Conservation (phyloP, 768 basidiomycete genomes). For the Phallus indusiatus region DNA sequence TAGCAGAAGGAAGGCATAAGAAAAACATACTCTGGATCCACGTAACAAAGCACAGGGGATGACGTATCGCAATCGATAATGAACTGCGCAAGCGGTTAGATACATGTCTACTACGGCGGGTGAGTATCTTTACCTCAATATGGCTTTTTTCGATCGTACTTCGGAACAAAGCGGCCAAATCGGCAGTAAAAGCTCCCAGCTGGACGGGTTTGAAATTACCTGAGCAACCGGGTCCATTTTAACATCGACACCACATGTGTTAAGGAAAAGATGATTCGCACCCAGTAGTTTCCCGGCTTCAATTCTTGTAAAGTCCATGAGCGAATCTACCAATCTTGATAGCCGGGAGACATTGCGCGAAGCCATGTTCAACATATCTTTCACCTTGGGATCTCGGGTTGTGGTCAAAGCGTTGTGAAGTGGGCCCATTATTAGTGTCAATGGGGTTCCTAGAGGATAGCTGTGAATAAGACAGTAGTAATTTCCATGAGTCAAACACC, state of each 20-base stretch:
- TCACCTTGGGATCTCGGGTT: slow-evolving; percentile 13
- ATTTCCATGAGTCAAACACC: not conserved
- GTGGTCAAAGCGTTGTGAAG: slow-evolving; percentile 14
- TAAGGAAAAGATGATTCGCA: not conserved
- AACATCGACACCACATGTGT: not conserved
- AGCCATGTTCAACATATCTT: slow-evolving; percentile 14
- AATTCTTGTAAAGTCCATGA: slow-evolving; percentile 31
- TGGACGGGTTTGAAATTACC: slow-evolving; percentile 24
- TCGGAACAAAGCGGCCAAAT: slow-evolving; percentile 26
- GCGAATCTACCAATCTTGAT: slow-evolving; percentile 25
- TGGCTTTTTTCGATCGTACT: slow-evolving; percentile 23
- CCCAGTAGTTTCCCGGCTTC: slow-evolving; percentile 22
- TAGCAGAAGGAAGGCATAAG: not conserved
- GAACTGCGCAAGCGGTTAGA: slow-evolving; percentile 12
- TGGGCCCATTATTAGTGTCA: slow-evolving; percentile 20
- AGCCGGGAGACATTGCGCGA: slow-evolving; percentile 25
- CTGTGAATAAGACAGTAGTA: not conserved
- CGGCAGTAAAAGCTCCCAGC: slow-evolving; percentile 21
- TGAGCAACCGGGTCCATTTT: not conserved
- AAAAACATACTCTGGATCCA: slow-evolving; percentile 21
- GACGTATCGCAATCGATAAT: slow-evolving; percentile 20
- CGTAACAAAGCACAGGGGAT: slow-evolving; percentile 16
- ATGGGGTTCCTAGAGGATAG: slow-evolving; percentile 15
- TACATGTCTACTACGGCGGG: not conserved
- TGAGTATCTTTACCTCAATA: slow-evolving; percentile 11